A percentile compares a stretch with the other conserved stretches of the same genome.
phyloP scores from a whole-genome alignment of 495 filamentous ascomycete species.

The Podospora pseudoanserina region DNA sequence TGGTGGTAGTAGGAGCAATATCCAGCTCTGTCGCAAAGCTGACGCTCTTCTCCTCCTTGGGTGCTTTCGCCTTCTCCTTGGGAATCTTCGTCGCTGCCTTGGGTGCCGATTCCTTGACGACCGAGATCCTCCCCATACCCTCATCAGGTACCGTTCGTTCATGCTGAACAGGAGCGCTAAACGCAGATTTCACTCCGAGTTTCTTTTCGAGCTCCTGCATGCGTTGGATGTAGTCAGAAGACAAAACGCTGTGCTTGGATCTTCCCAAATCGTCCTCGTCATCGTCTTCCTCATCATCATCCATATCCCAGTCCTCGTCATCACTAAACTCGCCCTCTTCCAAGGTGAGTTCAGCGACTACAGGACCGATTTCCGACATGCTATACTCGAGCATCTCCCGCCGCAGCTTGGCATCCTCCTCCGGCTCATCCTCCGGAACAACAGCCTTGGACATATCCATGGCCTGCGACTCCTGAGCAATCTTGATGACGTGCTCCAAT shows the following conservation, averaged over 20 bases:
- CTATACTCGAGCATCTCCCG: slow-evolving; percentile 91
- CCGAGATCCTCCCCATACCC: slow-evolving; percentile 25
- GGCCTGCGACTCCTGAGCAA: slow-evolving; percentile 40
- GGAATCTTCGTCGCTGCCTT: background rate
- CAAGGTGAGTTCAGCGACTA: slow-evolving; percentile 89
- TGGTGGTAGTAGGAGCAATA: slow-evolving; percentile 48
- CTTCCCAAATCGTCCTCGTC: slow-evolving; percentile 67
- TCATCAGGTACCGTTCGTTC: slow-evolving; percentile 20
- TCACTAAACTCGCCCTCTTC: slow-evolving; percentile 63
- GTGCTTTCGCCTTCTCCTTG: background rate
- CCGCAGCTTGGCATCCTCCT: slow-evolving; percentile 75
- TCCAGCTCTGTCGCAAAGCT: slow-evolving; percentile 73
- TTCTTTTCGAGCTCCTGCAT: slow-evolving; percentile 83
- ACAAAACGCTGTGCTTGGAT: slow-evolving; percentile 57
- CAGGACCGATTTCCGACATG: slow-evolving; percentile 74
- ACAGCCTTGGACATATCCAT: slow-evolving; percentile 42
- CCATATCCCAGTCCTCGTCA: slow-evolving; percentile 54
- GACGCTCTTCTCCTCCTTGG: slow-evolving; percentile 63
- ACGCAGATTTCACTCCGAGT: slow-evolving; percentile 53
- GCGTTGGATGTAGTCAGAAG: slow-evolving; percentile 65
- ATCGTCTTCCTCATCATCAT: slow-evolving; percentile 48
- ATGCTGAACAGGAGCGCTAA: slow-evolving; percentile 17
- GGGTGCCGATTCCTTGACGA: slow-evolving; percentile 10
- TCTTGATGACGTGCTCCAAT: slow-evolving; percentile 49
- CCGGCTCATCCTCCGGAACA: slow-evolving; percentile 61